These are phyloP conservation scores for Heliocybe sulcata DNA, from an alignment of 1,284 basidiomycete genomes.

Conservation along the genomic window DNA sequence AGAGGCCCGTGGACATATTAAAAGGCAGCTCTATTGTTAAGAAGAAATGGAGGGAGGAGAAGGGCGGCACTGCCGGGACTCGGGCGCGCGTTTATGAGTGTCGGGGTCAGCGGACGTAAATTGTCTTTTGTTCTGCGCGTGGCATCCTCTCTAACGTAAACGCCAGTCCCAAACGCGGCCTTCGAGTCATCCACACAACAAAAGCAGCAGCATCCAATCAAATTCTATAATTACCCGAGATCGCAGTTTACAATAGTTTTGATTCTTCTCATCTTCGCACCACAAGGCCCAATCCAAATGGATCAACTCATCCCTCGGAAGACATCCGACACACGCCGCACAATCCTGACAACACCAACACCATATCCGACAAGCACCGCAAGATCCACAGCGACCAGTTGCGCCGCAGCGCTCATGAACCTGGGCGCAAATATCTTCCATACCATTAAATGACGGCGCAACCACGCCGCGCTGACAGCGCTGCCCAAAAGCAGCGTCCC, in stretches of 20 bases:
- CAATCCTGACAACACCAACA: slow-evolving; percentile 25
- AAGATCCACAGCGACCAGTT: slow-evolving; percentile 47
- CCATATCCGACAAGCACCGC: slow-evolving; percentile 44
- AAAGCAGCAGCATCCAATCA: not conserved
- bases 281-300: not conserved
- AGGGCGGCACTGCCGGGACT: not conserved
- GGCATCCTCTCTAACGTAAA: not conserved
- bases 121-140: not conserved
- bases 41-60: not conserved
- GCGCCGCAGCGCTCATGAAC: slow-evolving; percentile 72
- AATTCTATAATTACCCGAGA: not conserved
- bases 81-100: not conserved
- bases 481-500: slow-evolving; percentile 60
- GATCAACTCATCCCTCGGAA: slow-evolving; percentile 16
- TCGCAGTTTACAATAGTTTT: not conserved
- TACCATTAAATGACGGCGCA: slow-evolving; percentile 93
- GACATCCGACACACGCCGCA: slow-evolving; percentile 16
- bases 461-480: slow-evolving; percentile 67
- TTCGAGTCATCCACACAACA: not conserved
- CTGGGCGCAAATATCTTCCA: slow-evolving; percentile 98
- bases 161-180: not conserved
- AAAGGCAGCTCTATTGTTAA: not conserved
- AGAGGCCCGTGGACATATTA: not conserved
- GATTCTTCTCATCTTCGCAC: not conserved
- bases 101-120: not conserved